These are phyloP conservation scores for Tolypocladium nubicola DNA, from an alignment of 2,329 filamentous ascomycete species.

Conservation along the genomic window DNA sequence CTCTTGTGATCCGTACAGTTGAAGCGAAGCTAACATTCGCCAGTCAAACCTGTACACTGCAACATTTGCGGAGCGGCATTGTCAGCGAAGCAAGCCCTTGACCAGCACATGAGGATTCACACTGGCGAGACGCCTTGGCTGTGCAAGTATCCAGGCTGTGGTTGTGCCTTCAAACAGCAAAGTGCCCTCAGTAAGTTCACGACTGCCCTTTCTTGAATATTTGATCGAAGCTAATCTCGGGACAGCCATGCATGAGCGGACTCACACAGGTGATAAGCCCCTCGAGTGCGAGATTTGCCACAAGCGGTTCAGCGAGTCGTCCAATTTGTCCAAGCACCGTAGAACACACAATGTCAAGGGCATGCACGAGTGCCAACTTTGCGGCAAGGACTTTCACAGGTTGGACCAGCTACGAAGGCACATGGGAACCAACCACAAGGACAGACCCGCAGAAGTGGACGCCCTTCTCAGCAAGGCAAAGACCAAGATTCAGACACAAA, in stretches of 20 bases:
- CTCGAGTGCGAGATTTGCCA: conserved; percentile 47
- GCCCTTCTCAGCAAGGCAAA: conserved; percentile 8
- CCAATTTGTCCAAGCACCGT: conserved; percentile 55
- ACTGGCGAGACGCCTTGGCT: conserved; percentile 54
- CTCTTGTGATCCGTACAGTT: neutral
- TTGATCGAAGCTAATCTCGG: conserved; percentile 6
- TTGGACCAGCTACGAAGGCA: conserved; percentile 52
- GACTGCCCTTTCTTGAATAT: neutral
- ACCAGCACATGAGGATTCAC: conserved; percentile 57
- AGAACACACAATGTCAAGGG: conserved; percentile 48
- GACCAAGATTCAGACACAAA: conserved; percentile 4
- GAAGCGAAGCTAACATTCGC: conserved; percentile 4
- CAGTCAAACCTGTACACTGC: conserved; percentile 51
- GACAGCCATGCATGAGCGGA: conserved; percentile 55
- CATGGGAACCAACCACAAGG: conserved; percentile 22
- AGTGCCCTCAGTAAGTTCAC: conserved; percentile 49
- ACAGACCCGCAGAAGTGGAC: conserved; percentile 10
- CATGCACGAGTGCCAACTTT: conserved; percentile 40
- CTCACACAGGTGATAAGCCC: conserved; percentile 56
- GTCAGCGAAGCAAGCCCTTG: conserved; percentile 56
- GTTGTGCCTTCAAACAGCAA: conserved; percentile 54
- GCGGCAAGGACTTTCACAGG: conserved; percentile 47
- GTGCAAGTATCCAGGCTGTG: conserved; percentile 39
- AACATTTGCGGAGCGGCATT: conserved; percentile 44
- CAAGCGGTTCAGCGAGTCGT: conserved; percentile 53